Evolutionary conservation across 2,329 filamentous ascomycete species (phyloP), one percentile per base, ranked within the genome.

Genomic region (Chlorencoelia australis): DNA sequence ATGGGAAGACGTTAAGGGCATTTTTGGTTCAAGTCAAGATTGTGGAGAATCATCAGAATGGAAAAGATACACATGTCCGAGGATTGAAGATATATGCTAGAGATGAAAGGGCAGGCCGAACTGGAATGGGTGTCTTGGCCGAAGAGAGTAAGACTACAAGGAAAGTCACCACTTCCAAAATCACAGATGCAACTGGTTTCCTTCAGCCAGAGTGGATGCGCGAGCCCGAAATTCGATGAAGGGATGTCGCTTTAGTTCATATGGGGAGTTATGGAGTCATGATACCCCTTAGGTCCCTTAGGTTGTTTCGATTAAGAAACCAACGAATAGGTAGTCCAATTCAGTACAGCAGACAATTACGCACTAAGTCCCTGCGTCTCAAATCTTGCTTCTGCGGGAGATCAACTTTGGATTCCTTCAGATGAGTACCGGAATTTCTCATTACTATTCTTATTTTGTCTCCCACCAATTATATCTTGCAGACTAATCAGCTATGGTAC

Each of bases 41-140:
- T 32, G 73, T 89, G 34, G 91, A 96, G 63, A 98, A 98, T 55
- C 91, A 98, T 59, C 91, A 98, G 62, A 98, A 98, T 58, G 91
- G 91, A 46, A 98, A 98, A 59, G 91, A 98, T 58, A 98, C 91
- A n/a, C 91, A 98, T 66, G 72, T 98, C 16, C 73, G 91, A 11
- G 89, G 87, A 2, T 73, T 98, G 59, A 93, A 94, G 63, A 81
- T 96, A 7, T 98, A 75, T 47, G 73, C 73, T 11, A 43, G 40
- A 14, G 54, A 57, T 33, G 55, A 58, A 21, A 43, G 47, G 24
- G 43, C 41, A 6, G 41, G 40, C 14, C 43, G 42, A 25, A 45
- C 43, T 13, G 42, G 39, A n/a, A 20, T 49, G 24, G 41, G 34
- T 4, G 27, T 33, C 24, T 16, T 49, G 20, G 45, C 44, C 10